Conservation (phyloP, 2,329 filamentous ascomycete genomes). For the Waltergamsia citrina region DNA sequence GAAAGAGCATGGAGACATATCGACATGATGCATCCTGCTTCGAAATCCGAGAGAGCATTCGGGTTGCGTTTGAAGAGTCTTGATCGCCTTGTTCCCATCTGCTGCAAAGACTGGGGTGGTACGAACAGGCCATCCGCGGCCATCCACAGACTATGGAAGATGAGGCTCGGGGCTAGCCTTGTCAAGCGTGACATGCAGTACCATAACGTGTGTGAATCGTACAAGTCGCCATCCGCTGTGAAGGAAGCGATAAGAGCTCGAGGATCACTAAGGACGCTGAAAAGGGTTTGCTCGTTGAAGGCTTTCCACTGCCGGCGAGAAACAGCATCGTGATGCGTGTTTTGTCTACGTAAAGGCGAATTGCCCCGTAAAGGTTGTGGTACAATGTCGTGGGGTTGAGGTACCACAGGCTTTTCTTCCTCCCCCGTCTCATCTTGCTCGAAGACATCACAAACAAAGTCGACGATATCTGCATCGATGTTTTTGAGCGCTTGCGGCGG, state of each 20-base stretch:
- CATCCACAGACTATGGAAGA: constrained; percentile 57
- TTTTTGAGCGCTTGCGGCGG: constrained; percentile 48
- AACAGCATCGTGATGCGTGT: background rate
- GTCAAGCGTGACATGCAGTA: constrained; percentile 54
- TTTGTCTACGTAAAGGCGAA: background rate
- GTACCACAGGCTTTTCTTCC: constrained; percentile 36
- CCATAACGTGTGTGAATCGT: constrained; percentile 54
- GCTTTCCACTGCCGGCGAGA: constrained; percentile 33
- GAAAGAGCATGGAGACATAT: constrained; percentile 55
- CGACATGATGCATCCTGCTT: constrained; percentile 44
- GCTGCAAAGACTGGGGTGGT: constrained; percentile 36
- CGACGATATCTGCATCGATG: constrained; percentile 45
- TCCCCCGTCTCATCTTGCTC: constrained; percentile 43
- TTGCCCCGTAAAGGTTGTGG: background rate
- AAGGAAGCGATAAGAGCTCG: constrained; percentile 47
- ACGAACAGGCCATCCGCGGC: constrained; percentile 48
- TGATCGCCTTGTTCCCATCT: background rate
- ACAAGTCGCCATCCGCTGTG: constrained; percentile 36
- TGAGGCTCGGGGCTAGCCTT: constrained; percentile 44
- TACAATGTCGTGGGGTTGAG: constrained; percentile 6
- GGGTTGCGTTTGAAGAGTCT: constrained; percentile 1
- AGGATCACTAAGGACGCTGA: constrained; percentile 52
- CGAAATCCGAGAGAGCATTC: constrained; percentile 29
- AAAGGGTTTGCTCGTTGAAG: constrained; percentile 56
- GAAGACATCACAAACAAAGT: constrained; percentile 51